phyloP scores from a whole-genome alignment of 192 early-diverging fungal species.

The Rhizophagus clarus region DNA sequence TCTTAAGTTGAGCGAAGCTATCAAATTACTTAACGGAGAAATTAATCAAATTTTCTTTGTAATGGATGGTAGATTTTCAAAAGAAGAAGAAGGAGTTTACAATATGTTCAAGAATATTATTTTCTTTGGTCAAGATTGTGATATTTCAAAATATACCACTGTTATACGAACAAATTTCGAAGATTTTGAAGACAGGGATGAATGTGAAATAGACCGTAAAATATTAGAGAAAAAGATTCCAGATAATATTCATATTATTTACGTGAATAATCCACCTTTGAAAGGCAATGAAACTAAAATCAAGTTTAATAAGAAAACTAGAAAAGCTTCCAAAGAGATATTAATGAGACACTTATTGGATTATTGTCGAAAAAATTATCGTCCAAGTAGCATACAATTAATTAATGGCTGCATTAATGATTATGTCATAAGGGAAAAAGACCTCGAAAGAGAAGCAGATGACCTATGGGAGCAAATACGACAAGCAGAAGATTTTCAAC shows the following conservation, averaged over 20 bases:
- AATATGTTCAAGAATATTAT: neutral
- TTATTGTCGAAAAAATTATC: neutral
- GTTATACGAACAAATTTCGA: too few relatives aligned
- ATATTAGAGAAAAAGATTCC: neutral
- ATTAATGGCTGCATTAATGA: too few relatives aligned
- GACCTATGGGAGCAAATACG: too few relatives aligned
- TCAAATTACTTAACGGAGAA: neutral
- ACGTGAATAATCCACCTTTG: neutral
- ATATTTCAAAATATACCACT: too few relatives aligned
- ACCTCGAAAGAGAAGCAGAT: too few relatives aligned
- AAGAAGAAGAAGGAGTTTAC: neutral
- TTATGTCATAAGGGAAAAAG: too few relatives aligned
- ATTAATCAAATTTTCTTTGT: slow-evolving; percentile 1
- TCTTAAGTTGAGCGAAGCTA: neutral
- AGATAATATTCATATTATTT: neutral
- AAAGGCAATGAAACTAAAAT: neutral
- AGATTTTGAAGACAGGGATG: neutral
- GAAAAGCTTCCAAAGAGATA: neutral
- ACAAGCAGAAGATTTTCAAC: too few relatives aligned
- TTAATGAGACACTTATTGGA: neutral
- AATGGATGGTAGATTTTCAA: neutral
- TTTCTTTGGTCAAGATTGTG: neutral
- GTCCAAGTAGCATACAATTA: too few relatives aligned
- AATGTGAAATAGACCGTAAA: neutral
- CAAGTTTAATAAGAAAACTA: neutral